A percentile compares a stretch with the other conserved stretches of the same genome.
These are phyloP conservation scores for Lyophyllum shimeji DNA, from an alignment of 768 basidiomycete species.

Conservation along the genomic window DNA sequence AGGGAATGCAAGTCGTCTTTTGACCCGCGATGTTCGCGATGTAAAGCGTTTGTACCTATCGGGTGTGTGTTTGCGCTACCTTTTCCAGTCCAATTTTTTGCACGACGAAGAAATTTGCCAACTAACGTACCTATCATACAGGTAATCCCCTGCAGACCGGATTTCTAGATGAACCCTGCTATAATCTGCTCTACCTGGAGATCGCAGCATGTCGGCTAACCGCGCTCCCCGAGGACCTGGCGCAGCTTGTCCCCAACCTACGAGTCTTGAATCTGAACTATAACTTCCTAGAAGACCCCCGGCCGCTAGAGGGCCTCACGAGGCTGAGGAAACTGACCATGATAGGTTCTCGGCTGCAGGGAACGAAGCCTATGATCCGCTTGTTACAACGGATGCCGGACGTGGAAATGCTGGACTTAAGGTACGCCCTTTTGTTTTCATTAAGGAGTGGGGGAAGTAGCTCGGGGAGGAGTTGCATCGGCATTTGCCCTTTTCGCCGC, in stretches of 20 bases:
- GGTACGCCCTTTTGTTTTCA: conserved; percentile 42
- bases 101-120: conserved; percentile 14
- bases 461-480: not conserved
- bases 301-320: conserved; percentile 65
- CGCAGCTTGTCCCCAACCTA: conserved; percentile 74
- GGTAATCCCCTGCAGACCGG: conserved; percentile 67
- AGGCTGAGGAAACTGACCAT: conserved; percentile 82
- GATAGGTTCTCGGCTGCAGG: conserved; percentile 81
- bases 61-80: conserved; percentile 57
- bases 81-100: conserved; percentile 9
- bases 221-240: conserved; percentile 66
- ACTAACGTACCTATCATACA: conserved; percentile 30
- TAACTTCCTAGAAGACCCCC: conserved; percentile 84
- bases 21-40: conserved; percentile 79
- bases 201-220: conserved; percentile 83
- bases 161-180: conserved; percentile 75
- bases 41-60: conserved; percentile 94
- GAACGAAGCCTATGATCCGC: conserved; percentile 71
- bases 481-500: conserved; percentile 2
- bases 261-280: conserved; percentile 95
- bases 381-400: conserved; percentile 71
- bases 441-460: conserved; percentile 4
- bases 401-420: conserved; percentile 88
- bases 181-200: conserved; percentile 91
- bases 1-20: conserved; percentile 34